A percentile compares a stretch with the other conserved stretches of the same genome.
Conservation (phyloP, 2,329 filamentous ascomycete species). For the Penicillium rolfsii region DNA sequence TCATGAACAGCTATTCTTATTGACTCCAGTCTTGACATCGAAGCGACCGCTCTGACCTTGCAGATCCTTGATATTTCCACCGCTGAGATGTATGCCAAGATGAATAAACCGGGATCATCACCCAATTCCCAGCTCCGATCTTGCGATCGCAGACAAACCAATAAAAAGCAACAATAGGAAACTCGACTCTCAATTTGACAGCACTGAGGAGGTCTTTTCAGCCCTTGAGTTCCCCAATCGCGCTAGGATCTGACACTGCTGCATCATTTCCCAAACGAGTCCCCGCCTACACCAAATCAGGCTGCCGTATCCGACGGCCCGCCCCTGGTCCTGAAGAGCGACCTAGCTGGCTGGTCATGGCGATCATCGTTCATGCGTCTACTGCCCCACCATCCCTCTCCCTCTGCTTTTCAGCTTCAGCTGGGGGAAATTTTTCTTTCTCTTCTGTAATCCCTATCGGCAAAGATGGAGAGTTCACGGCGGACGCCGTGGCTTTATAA, state of each 20-base stretch:
- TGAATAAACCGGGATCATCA: background rate
- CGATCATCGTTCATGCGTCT: constrained; percentile 10
- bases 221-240: background rate
- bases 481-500: constrained; percentile 30
- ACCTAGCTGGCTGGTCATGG: constrained; percentile 1
- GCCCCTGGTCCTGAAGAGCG: background rate
- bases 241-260: background rate
- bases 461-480: constrained; percentile 1
- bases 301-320: background rate
- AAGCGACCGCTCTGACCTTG: constrained; percentile 1
- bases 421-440: background rate
- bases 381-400: background rate
- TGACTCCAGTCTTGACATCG: background rate
- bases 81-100: background rate
- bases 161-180: background rate
- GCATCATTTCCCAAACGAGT: background rate
- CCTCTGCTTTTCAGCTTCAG: background rate
- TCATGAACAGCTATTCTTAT: background rate
- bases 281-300: background rate
- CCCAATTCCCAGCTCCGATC: background rate
- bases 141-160: background rate
- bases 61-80: background rate
- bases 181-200: background rate
- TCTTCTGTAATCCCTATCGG: background rate
- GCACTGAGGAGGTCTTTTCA: too few relatives aligned